These are phyloP conservation scores for Hemileia vastatrix DNA, from an alignment of 1,284 basidiomycete species.

Conservation along the genomic window DNA sequence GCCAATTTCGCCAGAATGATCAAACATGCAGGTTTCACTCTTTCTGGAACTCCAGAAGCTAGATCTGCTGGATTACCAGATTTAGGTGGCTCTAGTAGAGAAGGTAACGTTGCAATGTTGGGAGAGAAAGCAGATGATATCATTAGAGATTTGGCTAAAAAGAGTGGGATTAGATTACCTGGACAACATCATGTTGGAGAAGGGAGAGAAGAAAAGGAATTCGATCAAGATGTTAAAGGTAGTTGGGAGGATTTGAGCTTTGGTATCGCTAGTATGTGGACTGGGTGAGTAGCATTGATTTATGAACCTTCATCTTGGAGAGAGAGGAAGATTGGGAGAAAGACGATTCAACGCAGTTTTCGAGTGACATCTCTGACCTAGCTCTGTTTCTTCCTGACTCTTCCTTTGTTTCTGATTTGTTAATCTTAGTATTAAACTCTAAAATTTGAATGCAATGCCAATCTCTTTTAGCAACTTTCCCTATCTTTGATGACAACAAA, in stretches of 20 bases:
- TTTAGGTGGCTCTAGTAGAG: not conserved
- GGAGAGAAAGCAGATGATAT: not conserved
- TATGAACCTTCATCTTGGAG: too few species aligned
- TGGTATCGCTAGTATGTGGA: constrained; percentile 41
- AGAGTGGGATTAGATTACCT: constrained; percentile 26
- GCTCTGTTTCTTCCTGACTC: too few species aligned
- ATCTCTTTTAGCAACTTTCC: too few species aligned
- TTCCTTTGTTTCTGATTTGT: too few species aligned
- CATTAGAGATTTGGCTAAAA: constrained; percentile 24
- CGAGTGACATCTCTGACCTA: too few species aligned
- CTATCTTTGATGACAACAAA: too few species aligned
- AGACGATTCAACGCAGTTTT: too few species aligned
- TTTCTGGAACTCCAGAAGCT: constrained; percentile 23
- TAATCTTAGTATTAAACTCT: too few species aligned
- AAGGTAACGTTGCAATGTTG: not conserved
- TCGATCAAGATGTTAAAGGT: constrained; percentile 30
- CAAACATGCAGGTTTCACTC: constrained; percentile 45
- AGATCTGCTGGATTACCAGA: constrained; percentile 33
- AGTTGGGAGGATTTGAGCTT: constrained; percentile 42
- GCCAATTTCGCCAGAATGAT: constrained; percentile 78
- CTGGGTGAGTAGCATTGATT: constrained; percentile 19
- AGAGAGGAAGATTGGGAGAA: too few species aligned
- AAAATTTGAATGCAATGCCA: too few species aligned
- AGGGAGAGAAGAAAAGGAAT: constrained; percentile 1
- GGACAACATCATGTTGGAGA: constrained; percentile 12